Evolutionary conservation across 202 grass and related monocot species (phyloP).

Genomic region (Dendrocalamus latiflorus): DNA sequence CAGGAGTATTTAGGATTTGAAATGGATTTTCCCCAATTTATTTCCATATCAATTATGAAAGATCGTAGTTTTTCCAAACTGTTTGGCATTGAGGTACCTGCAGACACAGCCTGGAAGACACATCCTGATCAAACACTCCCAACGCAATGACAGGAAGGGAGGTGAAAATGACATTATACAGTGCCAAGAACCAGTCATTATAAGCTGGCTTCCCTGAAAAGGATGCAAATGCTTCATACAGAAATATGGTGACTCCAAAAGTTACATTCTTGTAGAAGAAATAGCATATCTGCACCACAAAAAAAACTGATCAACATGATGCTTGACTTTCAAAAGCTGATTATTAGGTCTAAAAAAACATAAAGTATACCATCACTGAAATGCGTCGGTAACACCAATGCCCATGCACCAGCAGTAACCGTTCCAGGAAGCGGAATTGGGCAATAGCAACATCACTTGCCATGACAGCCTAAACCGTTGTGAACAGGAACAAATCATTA

Average conservation of each 20-base stretch:
- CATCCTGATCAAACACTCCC: conserved; percentile 98
- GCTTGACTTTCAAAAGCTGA: conserved; percentile 17
- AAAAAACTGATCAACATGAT: conserved; percentile 22
- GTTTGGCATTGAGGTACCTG: conserved; percentile 53
- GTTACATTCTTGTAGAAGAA: conserved; percentile 99
- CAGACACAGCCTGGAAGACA: conserved; percentile 78
- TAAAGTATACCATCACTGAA: conserved; percentile 83
- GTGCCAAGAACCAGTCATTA: conserved; percentile 96
- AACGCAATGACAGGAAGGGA: conserved; percentile 95
- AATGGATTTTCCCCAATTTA: background rate
- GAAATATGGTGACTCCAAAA: conserved; percentile 89
- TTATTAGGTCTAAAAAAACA: conserved; percentile 26
- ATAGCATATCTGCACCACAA: conserved; percentile 87
- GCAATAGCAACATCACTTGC: conserved; percentile 93
- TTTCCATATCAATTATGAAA: background rate
- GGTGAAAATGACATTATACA: conserved; percentile 96
- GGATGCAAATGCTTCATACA: conserved; percentile 90
- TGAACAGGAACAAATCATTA: conserved; percentile 20
- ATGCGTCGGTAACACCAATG: conserved; percentile 99
- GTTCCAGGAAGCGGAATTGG: conserved; percentile 90
- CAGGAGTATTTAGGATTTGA: background rate
- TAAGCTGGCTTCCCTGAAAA: conserved; percentile 97
- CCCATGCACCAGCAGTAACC: conserved; percentile 87
- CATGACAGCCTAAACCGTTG: conserved; percentile 81
- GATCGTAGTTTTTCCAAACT: background rate